Percentiles rank a stretch among this genome's conserved stretches.
These are phyloP conservation scores for Buxus sempervirens DNA, from an alignment of 164 flowering plant species.

Conservation along the genomic window DNA sequence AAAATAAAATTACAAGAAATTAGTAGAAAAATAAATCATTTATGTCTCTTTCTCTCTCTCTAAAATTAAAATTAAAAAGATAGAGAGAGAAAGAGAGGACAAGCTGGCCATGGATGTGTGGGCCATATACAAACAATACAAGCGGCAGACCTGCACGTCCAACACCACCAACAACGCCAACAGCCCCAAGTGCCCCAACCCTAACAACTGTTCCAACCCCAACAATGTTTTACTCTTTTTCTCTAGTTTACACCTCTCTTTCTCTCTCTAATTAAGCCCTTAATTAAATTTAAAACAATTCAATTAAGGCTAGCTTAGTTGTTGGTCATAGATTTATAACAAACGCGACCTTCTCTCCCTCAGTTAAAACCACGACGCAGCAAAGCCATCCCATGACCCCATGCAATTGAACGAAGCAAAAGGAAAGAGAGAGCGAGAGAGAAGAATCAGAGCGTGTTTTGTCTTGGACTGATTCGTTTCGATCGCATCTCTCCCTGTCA, in stretches of 20 bases:
- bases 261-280: background rate
- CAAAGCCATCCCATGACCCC: conserved; percentile 32
- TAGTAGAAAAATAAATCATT: background rate
- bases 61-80: background rate
- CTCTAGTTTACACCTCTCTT: background rate
- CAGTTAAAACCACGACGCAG: conserved; percentile 3
- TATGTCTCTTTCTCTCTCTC: background rate
- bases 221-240: background rate
- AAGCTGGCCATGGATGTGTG: conserved; percentile 31
- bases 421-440: conserved; percentile 15
- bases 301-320: background rate
- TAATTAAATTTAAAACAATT: background rate
- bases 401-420: conserved; percentile 20
- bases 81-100: background rate
- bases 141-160: conserved; percentile 30
- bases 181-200: background rate
- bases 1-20: background rate
- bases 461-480: conserved; percentile 59
- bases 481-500: conserved; percentile 25
- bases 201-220: too few relatives aligned
- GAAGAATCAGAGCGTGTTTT: conserved; percentile 26
- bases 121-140: conserved; percentile 33
- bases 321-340: too few relatives aligned
- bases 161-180: conserved; percentile 7
- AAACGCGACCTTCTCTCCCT: background rate